phyloP scores from a whole-genome alignment of 305 asterid species.

The Ajuga reptans region DNA sequence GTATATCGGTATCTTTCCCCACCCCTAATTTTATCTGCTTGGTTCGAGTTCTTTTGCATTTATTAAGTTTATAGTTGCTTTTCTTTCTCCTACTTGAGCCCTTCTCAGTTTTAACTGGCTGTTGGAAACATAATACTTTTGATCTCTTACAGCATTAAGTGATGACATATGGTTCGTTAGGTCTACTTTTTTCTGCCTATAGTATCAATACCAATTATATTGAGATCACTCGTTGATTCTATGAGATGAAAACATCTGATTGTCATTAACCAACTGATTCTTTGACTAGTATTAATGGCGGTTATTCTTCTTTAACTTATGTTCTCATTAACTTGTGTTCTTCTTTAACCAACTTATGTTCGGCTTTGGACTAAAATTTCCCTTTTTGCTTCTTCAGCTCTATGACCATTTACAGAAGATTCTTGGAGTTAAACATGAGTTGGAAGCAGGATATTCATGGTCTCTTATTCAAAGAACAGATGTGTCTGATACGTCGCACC shows the following conservation, averaged over 20 bases:
- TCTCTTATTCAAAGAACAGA: constrained; percentile 56
- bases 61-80: neutral
- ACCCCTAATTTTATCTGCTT: neutral
- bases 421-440: constrained; percentile 67
- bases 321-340: neutral
- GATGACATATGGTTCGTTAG: neutral
- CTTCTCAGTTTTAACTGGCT: neutral
- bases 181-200: neutral
- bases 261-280: neutral
- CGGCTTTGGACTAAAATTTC: neutral
- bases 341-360: neutral
- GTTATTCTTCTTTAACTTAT: constrained; percentile 1
- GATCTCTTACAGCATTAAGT: neutral
- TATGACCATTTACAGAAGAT: constrained; percentile 68
- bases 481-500: constrained; percentile 42
- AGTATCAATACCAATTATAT: neutral
- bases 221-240: neutral
- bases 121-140: neutral
- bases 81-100: neutral
- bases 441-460: constrained; percentile 55
- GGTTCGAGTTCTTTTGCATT: neutral
- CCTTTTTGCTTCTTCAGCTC: constrained; percentile 42
- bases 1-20: no score
- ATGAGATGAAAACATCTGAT: neutral
- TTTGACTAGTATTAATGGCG: constrained; percentile 4